Evolutionary conservation across 2,329 filamentous ascomycete species (phyloP), one percentile per base, ranked within the genome.

Genomic region (Penicillium sp.): DNA sequence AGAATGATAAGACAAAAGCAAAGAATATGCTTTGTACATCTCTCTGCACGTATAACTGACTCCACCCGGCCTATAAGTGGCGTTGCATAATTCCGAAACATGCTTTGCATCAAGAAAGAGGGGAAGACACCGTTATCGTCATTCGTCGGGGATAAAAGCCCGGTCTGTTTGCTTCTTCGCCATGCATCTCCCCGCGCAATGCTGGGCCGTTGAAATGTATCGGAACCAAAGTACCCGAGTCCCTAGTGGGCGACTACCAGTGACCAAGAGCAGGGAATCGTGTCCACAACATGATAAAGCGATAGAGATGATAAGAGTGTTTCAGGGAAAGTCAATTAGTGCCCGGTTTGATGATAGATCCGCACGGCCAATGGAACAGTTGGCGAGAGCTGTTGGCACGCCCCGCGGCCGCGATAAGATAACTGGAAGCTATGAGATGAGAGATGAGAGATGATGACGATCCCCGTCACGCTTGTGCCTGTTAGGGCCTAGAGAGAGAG

Each of bases 371-470:
- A 54, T 63, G 13, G 35, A 5, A 37, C 11, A 11, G 30, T 33
- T 55, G 33, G 30, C 48, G 30, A 51, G 48, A 30, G 45, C 45
- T 48, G 26, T 10, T 48, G 43, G 43, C 46, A 49, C 28, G 48
- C 30, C 6, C 22, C 22, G 48, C 28, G 33, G 55, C 14, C 19
- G 35, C 28, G 62, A 63, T 65, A 60, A 65, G 62, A 64, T 57
- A 64, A 22, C 48, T 51, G 48, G 48, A 7, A 16, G 43, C 52
- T 14, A 30, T 26, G 28, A 45, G 52, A 26, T 42, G 55, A 43
- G 26, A 4, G 13, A 48, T 30, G 25, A 30, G 14, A 5, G 46
- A n/a, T 35, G 46, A 35, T n/a, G 48, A 19, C 28, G 28, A 51
- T 48, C 45, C 45, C 45, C 26, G 22, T 28, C 25, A 46, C 8